Evolutionary conservation across 352 stramenopile genomes (phyloP).

Genomic region (Globisporangium ultimum): DNA sequence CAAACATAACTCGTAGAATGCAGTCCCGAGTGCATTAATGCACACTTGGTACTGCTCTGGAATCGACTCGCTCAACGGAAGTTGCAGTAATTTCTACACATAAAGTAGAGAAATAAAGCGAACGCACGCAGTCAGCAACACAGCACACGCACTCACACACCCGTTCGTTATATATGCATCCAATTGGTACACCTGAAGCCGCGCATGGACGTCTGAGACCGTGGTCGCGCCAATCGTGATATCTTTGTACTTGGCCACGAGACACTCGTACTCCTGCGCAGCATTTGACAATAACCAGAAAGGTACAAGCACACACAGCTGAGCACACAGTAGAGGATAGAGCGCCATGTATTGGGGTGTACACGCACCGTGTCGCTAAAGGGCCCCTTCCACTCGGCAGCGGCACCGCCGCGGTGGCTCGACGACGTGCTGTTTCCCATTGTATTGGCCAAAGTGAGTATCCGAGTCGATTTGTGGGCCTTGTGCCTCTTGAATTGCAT

Average conservation of each 20-base stretch:
- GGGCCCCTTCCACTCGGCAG: conserved; percentile 65
- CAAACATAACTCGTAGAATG: conserved; percentile 59
- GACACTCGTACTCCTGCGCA: conserved; percentile 62
- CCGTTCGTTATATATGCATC: not conserved
- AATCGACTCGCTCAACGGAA: conserved; percentile 26
- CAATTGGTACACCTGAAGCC: conserved; percentile 37
- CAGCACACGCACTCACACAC: not conserved
- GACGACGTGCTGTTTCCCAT: conserved; percentile 37
- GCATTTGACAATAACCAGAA: not conserved
- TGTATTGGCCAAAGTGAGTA: not conserved
- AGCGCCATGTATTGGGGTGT: not conserved
- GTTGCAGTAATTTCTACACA: conserved; percentile 38
- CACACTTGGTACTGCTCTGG: conserved; percentile 23
- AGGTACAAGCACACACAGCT: not conserved
- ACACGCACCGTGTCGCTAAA: conserved; percentile 67
- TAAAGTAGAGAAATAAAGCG: too few relatives aligned
- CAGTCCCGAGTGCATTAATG: conserved; percentile 26
- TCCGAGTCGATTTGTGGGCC: not conserved
- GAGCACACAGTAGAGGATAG: not conserved
- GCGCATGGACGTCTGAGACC: conserved; percentile 19
- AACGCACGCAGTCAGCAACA: not conserved
- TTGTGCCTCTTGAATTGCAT: not conserved
- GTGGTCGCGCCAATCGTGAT: conserved; percentile 20
- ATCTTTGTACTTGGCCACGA: conserved; percentile 46
- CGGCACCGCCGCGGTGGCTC: conserved; percentile 10